Base-by-base conservation (phyloP, 257 asterid genomes). In the Solanum sitiens region DNA sequence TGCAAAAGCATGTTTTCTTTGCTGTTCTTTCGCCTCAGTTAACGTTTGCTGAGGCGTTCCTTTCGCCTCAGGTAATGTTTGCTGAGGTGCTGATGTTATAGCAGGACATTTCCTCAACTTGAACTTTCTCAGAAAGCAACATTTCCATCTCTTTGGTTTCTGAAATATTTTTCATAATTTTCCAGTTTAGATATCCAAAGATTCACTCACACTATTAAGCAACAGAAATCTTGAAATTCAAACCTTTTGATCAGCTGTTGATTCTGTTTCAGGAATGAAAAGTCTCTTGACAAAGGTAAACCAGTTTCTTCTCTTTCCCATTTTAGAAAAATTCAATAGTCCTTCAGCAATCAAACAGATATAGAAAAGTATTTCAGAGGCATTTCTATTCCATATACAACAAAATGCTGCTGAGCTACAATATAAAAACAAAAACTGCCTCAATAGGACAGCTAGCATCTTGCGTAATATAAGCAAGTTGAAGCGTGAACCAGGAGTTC, bases 241-340 rank as follows among this genome's bases (percentile, higher is more conserved):
- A 27, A 95, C 98, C 98, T 93, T 92, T 82, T 79, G 84, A 45
- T 91, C 91, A 6, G 90, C 87, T 89, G 92, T 95, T 45, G 93
- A 87, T 88, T 93, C 93, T 8, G 95, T 83, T 42, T 88, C 92
- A 12, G 91, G 89, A 67, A 90, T 89, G 92, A 95, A 93, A 47
- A 96, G 87, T 87, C 93, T 91, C 85, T 93, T 96, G 90, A 93
- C 94, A 91, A 87, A 94, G 89, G 91, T 89, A 87, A 96, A 91
- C 96, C 98, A 94, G 63, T 94, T 84, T 86, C 91, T 92, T 86
- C 91, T 93, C 96, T 90, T 95, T 79, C 95, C 98, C 98, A 95
- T 95, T 80, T 74, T 56, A 37, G 20, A 80, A 65, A 33, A 65
- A 33, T 87, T 90, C 87, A 23, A 83, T 47, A 42, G 71, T 23